Evolutionary conservation across 441 rosid genomes (phyloP).

Genomic region (Adansonia madagascariensis): DNA sequence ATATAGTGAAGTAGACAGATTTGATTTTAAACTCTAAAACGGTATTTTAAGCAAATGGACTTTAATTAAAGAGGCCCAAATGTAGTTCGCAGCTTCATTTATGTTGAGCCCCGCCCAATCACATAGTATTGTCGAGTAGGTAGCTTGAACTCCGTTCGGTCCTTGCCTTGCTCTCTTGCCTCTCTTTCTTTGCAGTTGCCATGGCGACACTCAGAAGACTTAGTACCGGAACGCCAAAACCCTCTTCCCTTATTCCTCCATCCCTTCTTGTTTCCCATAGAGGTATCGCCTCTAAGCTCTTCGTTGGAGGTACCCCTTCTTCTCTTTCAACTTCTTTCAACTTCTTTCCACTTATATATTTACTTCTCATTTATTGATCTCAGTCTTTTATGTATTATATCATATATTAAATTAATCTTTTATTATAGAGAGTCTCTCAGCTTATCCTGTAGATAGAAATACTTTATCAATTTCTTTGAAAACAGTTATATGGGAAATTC

Average conservation of each 20-base stretch:
- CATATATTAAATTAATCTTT: background rate
- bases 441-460: background rate
- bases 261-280: conserved; percentile 50
- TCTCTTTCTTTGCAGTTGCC: background rate
- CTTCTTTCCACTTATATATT: no score
- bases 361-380: background rate
- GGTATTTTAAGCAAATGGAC: background rate
- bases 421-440: background rate
- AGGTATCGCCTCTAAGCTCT: conserved; percentile 74
- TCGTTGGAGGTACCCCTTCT: conserved; percentile 71
- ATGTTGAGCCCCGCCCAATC: background rate
- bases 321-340: background rate
- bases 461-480: background rate
- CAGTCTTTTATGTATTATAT: background rate
- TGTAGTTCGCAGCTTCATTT: background rate
- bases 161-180: background rate
- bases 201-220: conserved; percentile 62
- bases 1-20: no score
- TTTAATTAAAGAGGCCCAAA: background rate
- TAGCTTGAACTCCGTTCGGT: background rate
- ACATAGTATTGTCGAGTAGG: background rate
- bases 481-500: background rate
- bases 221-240: conserved; percentile 32
- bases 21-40: background rate
- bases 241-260: conserved; percentile 42